Evolutionary conservation across 208 protist species (phyloP).

Genomic region (Phytomonas francai): DNA sequence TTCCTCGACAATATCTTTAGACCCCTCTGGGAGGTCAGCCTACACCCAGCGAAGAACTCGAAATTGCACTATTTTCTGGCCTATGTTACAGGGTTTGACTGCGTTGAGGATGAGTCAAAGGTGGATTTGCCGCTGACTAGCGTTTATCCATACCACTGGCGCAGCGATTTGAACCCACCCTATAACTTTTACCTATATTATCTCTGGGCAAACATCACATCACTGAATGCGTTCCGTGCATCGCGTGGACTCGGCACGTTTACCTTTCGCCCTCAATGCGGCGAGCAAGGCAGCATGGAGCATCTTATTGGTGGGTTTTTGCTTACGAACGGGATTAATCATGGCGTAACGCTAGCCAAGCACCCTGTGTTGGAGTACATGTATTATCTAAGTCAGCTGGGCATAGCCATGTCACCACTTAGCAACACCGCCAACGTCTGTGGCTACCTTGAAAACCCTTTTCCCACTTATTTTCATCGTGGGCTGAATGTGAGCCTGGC

Average conservation of each 20-base stretch:
- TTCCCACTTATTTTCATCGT: constrained; percentile 92
- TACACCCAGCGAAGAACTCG: constrained; percentile 91
- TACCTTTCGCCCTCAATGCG: constrained; percentile 95
- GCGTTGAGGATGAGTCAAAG: constrained; percentile 94
- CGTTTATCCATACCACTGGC: constrained; percentile 90
- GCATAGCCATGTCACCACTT: constrained; percentile 97
- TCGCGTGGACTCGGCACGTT: constrained; percentile 79
- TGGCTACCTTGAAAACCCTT: constrained; percentile 94
- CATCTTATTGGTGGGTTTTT: constrained; percentile 94
- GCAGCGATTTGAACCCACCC: constrained; percentile 92
- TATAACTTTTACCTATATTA: constrained; percentile 98
- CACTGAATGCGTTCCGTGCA: constrained; percentile 94
- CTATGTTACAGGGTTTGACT: constrained; percentile 96
- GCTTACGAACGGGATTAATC: constrained; percentile 92
- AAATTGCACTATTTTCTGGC: constrained; percentile 95
- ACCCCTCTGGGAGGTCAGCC: constrained; percentile 96
- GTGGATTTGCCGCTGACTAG: constrained; percentile 81
- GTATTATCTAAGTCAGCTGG: constrained; percentile 96
- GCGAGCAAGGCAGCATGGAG: constrained; percentile 88
- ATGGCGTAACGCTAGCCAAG: constrained; percentile 94
- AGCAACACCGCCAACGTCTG: constrained; percentile 97
- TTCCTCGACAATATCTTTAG: constrained; percentile 96
- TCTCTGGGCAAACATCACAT: constrained; percentile 96
- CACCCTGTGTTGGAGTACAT: constrained; percentile 96
- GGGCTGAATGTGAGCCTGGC: constrained; percentile 97